These are phyloP conservation scores for Berkeleyomyces basicola DNA, from an alignment of 2,329 filamentous ascomycete genomes.

Conservation along the genomic window DNA sequence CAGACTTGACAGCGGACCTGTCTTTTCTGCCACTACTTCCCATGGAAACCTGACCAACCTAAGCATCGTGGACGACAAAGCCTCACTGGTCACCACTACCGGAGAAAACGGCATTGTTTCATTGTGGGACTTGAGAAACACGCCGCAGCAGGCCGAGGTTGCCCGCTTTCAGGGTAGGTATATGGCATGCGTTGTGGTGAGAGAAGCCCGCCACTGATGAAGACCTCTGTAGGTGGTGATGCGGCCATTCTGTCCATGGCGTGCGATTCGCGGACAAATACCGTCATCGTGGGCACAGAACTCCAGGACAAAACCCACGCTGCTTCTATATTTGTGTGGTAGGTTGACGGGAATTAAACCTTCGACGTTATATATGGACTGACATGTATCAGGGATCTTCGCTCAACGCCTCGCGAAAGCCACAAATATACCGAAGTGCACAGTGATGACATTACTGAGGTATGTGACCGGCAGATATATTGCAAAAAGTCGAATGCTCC, in stretches of 20 bases:
- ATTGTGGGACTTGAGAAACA: conserved; percentile 46
- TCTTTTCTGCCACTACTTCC: conserved; percentile 23
- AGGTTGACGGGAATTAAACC: conserved; percentile 15
- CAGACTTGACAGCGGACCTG: conserved; percentile 32
- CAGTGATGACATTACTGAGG: conserved; percentile 49
- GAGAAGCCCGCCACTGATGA: neutral
- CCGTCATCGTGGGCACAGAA: conserved; percentile 58
- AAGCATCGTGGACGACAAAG: conserved; percentile 34
- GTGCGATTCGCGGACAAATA: conserved; percentile 36
- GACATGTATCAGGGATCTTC: conserved; percentile 34
- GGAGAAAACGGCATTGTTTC: conserved; percentile 54
- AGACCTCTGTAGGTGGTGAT: conserved; percentile 3
- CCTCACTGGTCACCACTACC: conserved; percentile 46
- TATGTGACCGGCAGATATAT: conserved; percentile 4
- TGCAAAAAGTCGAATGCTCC: neutral
- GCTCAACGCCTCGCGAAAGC: conserved; percentile 29
- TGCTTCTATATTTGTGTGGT: conserved; percentile 47
- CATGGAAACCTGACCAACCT: conserved; percentile 50
- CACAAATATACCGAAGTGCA: conserved; percentile 47
- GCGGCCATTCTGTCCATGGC: conserved; percentile 48
- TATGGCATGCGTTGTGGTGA: neutral
- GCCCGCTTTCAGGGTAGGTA: conserved; percentile 28
- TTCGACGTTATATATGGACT: neutral
- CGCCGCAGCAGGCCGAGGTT: conserved; percentile 24
- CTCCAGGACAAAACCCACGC: conserved; percentile 45